Conservation (phyloP, 2,329 filamentous ascomycete species). For the Trichophyton schoenleinii region DNA sequence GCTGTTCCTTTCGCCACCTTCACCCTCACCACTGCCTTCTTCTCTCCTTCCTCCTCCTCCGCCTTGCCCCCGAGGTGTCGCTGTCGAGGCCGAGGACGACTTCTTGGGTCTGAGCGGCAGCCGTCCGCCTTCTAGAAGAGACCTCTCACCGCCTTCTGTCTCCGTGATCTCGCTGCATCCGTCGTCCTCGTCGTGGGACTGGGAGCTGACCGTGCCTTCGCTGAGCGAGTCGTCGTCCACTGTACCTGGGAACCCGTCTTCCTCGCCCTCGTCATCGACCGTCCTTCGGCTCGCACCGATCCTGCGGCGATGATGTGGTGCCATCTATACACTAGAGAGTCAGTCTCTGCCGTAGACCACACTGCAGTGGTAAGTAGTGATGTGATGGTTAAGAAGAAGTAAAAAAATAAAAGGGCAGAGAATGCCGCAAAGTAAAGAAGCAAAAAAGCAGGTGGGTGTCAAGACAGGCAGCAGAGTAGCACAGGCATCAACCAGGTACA, state of each 20-base stretch:
- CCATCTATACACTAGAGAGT: conserved; percentile 23
- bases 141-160: neutral
- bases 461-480: conserved; percentile 2
- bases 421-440: neutral
- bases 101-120: conserved; percentile 9
- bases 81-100: conserved; percentile 12
- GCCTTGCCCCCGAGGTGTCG: neutral
- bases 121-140: neutral
- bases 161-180: conserved; percentile 22
- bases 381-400: neutral
- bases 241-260: conserved; percentile 38
- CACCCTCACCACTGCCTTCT: conserved; percentile 14
- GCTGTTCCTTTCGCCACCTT: conserved; percentile 13
- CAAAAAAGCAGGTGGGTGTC: neutral
- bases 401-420: too few species aligned
- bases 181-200: conserved; percentile 46
- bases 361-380: neutral
- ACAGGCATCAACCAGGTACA: neutral
- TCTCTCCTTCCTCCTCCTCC: conserved; percentile 10
- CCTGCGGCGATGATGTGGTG: conserved; percentile 30
- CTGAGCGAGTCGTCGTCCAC: conserved; percentile 51
- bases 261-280: conserved; percentile 37
- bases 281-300: conserved; percentile 35
- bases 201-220: conserved; percentile 46
- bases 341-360: neutral